phyloP scores from a whole-genome alignment of 768 basidiomycete species.

The Mycena leptocephala region DNA sequence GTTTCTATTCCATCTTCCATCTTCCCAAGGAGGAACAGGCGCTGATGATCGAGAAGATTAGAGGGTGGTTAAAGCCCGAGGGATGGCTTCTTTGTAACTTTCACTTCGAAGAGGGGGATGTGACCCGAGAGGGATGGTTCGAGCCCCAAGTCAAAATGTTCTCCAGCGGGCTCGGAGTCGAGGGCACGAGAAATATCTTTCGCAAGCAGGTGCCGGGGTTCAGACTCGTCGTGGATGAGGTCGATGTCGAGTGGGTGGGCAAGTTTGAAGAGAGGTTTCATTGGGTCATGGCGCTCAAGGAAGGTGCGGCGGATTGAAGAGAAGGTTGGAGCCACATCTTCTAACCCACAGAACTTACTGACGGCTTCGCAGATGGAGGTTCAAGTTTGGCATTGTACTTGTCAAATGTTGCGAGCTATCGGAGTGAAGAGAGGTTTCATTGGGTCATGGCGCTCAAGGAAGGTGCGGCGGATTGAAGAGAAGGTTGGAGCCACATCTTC shows the following conservation, averaged over 20 bases:
- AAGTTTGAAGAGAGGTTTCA: constrained; percentile 42
- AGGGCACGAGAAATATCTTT: constrained; percentile 39
- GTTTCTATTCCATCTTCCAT: constrained; percentile 49
- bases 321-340: too few species aligned
- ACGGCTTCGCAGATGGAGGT: too few species aligned
- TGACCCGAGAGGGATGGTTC: constrained; percentile 42
- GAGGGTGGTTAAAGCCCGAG: constrained; percentile 45
- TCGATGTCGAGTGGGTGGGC: constrained; percentile 42
- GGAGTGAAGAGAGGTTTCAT: constrained; percentile 46
- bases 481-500: too few species aligned
- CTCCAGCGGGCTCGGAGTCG: constrained; percentile 38
- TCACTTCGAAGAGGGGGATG: constrained; percentile 34
- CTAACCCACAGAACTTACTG: too few species aligned
- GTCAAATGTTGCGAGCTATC: too few species aligned
- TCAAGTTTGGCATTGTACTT: too few species aligned
- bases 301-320: background rate
- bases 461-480: background rate
- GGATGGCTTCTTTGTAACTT: constrained; percentile 46
- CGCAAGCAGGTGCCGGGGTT: constrained; percentile 30
- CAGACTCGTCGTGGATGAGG: constrained; percentile 38
- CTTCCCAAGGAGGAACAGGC: constrained; percentile 46
- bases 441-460: constrained; percentile 42
- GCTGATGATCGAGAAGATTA: constrained; percentile 45
- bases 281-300: constrained; percentile 41
- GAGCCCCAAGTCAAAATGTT: constrained; percentile 43